Conservation (phyloP, 2,329 filamentous ascomycete genomes). For the Pestalotiopsis sp. region DNA sequence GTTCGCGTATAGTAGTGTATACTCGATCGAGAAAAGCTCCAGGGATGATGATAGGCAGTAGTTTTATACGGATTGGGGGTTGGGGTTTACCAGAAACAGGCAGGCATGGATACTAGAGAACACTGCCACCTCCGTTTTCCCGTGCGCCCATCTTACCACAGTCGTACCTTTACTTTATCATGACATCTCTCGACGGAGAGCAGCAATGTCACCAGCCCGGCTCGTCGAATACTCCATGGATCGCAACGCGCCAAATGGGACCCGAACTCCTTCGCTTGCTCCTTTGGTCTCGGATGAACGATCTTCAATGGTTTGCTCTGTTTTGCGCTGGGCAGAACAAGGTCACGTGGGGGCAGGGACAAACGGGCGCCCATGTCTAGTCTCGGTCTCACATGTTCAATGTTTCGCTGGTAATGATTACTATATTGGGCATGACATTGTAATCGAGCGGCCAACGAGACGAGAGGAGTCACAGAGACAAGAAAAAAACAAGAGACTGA, state of each 20-base stretch:
- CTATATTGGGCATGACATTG: background rate
- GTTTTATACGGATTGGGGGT: background rate
- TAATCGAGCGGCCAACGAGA: background rate
- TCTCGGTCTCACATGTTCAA: constrained; percentile 9
- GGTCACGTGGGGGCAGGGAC: constrained; percentile 5
- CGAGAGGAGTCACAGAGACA: background rate
- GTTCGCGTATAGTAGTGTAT: background rate
- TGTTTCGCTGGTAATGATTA: background rate
- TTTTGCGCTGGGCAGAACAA: too few species aligned
- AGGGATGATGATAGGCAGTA: background rate
- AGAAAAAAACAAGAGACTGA: background rate
- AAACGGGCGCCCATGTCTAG: background rate
- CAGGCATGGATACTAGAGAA: background rate
- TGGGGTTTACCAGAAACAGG: background rate
- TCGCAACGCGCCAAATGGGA: background rate
- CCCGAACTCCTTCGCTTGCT: background rate
- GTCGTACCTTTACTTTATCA: background rate
- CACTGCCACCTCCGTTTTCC: constrained; percentile 7
- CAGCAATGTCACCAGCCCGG: too few species aligned
- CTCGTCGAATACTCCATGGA: background rate
- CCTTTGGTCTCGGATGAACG: background rate
- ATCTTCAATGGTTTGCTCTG: background rate
- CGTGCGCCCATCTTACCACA: background rate
- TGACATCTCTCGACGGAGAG: too few species aligned
- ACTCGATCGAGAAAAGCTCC: background rate